These are phyloP conservation scores for Scheffersomyces amazonensis DNA, from an alignment of 805 yeast species.

Conservation along the genomic window DNA sequence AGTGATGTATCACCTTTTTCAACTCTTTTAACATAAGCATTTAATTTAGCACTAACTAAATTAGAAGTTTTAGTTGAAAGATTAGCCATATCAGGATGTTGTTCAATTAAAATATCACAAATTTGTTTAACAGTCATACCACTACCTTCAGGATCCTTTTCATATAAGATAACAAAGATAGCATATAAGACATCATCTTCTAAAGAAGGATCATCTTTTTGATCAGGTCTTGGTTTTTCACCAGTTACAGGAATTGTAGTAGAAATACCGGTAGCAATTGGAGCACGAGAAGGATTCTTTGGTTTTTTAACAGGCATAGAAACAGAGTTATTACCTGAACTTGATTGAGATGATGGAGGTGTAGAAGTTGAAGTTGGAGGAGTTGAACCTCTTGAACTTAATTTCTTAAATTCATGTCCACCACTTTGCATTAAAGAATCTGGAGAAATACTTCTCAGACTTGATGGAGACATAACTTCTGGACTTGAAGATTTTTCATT, in stretches of 20 bases:
- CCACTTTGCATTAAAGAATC: conserved; percentile 40
- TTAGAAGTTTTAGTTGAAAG: conserved; percentile 78
- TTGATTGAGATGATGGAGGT: conserved; percentile 9
- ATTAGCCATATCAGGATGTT: conserved; percentile 83
- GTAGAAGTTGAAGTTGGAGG: conserved; percentile 20
- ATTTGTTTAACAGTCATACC: conserved; percentile 92
- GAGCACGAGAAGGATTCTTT: conserved; percentile 42
- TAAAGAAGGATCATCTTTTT: conserved; percentile 53
- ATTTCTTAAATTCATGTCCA: conserved; percentile 10
- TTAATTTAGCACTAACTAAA: conserved; percentile 75
- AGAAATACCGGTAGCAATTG: conserved; percentile 69
- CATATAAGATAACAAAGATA: conserved; percentile 68
- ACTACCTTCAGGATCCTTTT: conserved; percentile 61
- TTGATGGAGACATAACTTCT: conserved; percentile 28
- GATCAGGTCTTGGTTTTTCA: conserved; percentile 63
- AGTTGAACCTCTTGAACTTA: conserved; percentile 23
- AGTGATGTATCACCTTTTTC: conserved; percentile 78
- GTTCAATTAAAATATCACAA: conserved; percentile 69
- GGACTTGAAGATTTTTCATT: conserved; percentile 18
- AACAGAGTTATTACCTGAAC: conserved; percentile 4
- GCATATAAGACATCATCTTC: conserved; percentile 78
- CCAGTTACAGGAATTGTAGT: conserved; percentile 82
- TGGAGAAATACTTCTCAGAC: conserved; percentile 37
- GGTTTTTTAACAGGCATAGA: conserved; percentile 24
- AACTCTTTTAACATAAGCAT: conserved; percentile 81